A percentile compares a stretch with the other conserved stretches of the same genome.
These are phyloP conservation scores for Ramaria rubella DNA, from an alignment of 768 basidiomycete genomes.

Conservation along the genomic window DNA sequence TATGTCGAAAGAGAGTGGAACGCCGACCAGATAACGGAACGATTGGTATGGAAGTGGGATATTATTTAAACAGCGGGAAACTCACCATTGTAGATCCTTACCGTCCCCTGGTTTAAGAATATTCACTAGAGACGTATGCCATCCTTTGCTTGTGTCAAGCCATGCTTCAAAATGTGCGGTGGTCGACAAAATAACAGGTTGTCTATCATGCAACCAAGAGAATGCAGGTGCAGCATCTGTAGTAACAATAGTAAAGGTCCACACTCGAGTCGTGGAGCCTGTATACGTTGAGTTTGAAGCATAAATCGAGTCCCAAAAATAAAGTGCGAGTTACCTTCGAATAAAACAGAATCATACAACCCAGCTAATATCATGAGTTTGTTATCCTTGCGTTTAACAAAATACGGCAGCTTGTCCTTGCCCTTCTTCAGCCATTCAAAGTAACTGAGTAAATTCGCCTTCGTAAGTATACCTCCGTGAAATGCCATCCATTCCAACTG, in stretches of 20 bases:
- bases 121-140: conserved; percentile 53
- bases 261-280: conserved; percentile 43
- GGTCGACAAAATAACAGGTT: conserved; percentile 71
- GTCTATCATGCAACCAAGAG: conserved; percentile 86
- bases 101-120: conserved; percentile 56
- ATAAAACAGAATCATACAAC: conserved; percentile 67
- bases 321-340: conserved; percentile 43
- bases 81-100: conserved; percentile 60
- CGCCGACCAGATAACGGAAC: not conserved
- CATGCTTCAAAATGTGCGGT: conserved; percentile 57
- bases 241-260: conserved; percentile 89
- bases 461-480: not conserved
- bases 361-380: conserved; percentile 81
- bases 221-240: conserved; percentile 65
- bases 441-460: conserved; percentile 45
- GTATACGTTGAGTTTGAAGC: not conserved
- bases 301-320: not conserved
- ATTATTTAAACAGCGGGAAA: conserved; percentile 10
- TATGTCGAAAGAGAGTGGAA: not conserved
- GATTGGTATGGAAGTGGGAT: not conserved
- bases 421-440: conserved; percentile 93
- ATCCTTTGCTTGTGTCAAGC: conserved; percentile 73
- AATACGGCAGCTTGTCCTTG: conserved; percentile 74
- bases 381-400: conserved; percentile 59
- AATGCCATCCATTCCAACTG: not conserved